Evolutionary conservation across 139 green algal genomes (phyloP), one percentile per base, ranked within the genome.

Genomic region (Chlorella sp.): DNA sequence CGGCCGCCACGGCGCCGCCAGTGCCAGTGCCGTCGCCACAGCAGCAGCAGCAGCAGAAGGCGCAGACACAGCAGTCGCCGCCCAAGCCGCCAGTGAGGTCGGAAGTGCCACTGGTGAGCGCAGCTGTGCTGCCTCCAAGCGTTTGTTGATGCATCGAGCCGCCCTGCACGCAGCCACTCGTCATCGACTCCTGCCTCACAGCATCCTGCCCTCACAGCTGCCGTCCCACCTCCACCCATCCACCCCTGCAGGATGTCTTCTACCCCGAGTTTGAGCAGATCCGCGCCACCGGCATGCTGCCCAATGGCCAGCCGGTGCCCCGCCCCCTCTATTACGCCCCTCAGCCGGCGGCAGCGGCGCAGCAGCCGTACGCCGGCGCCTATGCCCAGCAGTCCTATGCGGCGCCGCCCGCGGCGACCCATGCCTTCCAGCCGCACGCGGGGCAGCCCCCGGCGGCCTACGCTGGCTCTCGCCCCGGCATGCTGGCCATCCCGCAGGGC

Each of bases 211-310:
- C n/a, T n/a, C n/a, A n/a, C n/a, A n/a, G 51, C 33, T 59, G 12
- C 25, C 23, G 5, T 45, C 29, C 58, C 21, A 29, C 62, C 46
- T 40, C 46, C 29, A 36, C 64, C 41, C 38, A 56, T 31, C 43
- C 12, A 33, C 6, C 64, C 19, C 8, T 17, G 38, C 72, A 78
- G 41, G 78, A 83, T 29, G 50, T 69, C 0, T 83, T 83, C 56
- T 83, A 71, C 27, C 78, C 78, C 1, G 78, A 83, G 65, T 83
- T 83, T 79, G 72, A 77, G 27, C 48, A 76, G 43, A 83, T 83
- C 41, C 60, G 78, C 25, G 78, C 72, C 35, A 83, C 78, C 7
- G 78, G 78, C 38, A 73, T 83, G 42, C 71, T 83, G 40, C 78
- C 78, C 53, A 80, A 36, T 38, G 78, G 78, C 50, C 42, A 76